phyloP scores from a whole-genome alignment of 164 flowering plant species.

The Pachysandra terminalis region DNA sequence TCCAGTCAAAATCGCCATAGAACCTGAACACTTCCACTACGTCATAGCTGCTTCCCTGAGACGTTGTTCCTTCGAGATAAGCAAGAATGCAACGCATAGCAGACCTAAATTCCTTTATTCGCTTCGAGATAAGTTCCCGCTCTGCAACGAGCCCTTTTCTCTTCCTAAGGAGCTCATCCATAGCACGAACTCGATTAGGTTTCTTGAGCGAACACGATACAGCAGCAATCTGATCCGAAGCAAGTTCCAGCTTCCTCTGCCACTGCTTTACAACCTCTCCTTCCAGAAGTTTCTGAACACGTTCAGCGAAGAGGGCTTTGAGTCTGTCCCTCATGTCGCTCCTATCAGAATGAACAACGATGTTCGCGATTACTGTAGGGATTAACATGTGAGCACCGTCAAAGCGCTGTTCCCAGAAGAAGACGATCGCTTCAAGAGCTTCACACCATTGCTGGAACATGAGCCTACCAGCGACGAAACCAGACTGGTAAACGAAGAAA shows the following conservation, averaged over 20 bases:
- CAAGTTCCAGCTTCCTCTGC: slow-evolving; percentile 25
- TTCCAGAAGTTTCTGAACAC: slow-evolving; percentile 20
- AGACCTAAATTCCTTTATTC: slow-evolving; percentile 54
- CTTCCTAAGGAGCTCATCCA: slow-evolving; percentile 18
- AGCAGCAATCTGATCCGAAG: slow-evolving; percentile 26
- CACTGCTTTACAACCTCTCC: slow-evolving; percentile 37
- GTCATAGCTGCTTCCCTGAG: background rate
- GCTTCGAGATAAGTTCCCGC: slow-evolving; percentile 36
- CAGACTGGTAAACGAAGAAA: background rate
- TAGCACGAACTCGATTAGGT: background rate
- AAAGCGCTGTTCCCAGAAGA: slow-evolving; percentile 61
- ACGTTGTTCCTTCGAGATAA: slow-evolving; percentile 28
- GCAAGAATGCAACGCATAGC: slow-evolving; percentile 46
- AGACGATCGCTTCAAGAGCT: slow-evolving; percentile 34
- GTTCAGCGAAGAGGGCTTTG: slow-evolving; percentile 32
- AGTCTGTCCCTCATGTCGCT: slow-evolving; percentile 45
- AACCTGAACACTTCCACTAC: slow-evolving; percentile 28
- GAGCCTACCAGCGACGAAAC: slow-evolving; percentile 25
- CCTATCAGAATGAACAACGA: slow-evolving; percentile 37
- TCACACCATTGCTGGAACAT: slow-evolving; percentile 48
- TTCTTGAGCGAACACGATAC: slow-evolving; percentile 14
- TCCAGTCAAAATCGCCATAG: slow-evolving; percentile 40
- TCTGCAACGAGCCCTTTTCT: slow-evolving; percentile 34
- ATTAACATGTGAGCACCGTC: slow-evolving; percentile 28
- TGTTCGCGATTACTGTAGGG: slow-evolving; percentile 27